These are phyloP conservation scores for Dactylellina drechsleri DNA, from an alignment of 2,329 filamentous ascomycete species.

Conservation along the genomic window DNA sequence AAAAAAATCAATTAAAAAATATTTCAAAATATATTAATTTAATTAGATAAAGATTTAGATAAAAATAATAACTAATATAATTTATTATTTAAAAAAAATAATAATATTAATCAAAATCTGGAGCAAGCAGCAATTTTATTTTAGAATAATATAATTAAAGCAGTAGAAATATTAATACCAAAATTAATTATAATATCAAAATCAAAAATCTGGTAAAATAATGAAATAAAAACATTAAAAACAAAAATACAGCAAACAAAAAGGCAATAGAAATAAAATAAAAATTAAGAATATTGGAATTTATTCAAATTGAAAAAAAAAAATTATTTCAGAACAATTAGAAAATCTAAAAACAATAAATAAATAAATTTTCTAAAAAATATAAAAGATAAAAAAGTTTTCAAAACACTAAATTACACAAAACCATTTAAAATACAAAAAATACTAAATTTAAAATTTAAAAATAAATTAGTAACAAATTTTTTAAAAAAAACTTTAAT, in stretches of 20 bases:
- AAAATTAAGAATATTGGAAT: slow-evolving; percentile 1
- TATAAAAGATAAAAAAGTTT: not conserved
- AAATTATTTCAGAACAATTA: too few species aligned
- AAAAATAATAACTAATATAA: not conserved
- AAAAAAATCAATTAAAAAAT: slow-evolving; percentile 12
- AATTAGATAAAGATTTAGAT: not conserved
- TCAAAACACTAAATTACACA: not conserved
- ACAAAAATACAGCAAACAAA: too few species aligned
- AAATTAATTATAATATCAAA: slow-evolving; percentile 30
- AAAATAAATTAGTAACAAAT: not conserved
- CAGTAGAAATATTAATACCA: too few species aligned
- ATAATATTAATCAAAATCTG: slow-evolving; percentile 1
- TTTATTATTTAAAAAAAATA: not conserved
- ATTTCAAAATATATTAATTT: not conserved
- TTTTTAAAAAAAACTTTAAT: slow-evolving; percentile 1
- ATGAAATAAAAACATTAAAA: slow-evolving; percentile 7
- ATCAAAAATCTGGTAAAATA: slow-evolving; percentile 15
- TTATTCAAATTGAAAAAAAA: too few species aligned
- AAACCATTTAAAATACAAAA: not conserved
- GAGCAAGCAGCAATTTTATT: not conserved
- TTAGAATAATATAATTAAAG: too few species aligned
- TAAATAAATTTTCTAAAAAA: slow-evolving; percentile 7
- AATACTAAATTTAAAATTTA: slow-evolving; percentile 1
- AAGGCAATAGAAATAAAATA: slow-evolving; percentile 1
- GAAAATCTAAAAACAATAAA: too few species aligned